Evolutionary conservation across 2,329 filamentous ascomycete species (phyloP).

Genomic region (Tolypocladium endophyticum): DNA sequence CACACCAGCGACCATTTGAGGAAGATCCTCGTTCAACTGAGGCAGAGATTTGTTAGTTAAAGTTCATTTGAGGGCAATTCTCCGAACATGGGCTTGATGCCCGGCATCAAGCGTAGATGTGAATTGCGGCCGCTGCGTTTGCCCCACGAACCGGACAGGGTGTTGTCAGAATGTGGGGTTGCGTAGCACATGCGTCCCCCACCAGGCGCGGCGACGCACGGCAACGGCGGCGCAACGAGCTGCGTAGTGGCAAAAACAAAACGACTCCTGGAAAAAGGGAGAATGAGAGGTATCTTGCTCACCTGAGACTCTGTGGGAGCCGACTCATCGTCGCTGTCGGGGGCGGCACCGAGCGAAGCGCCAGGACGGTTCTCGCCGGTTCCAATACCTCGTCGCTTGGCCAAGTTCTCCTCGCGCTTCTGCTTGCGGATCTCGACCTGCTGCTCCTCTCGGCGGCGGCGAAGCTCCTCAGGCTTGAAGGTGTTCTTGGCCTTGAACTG

Average conservation of each 20-base stretch:
- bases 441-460: slow-evolving; percentile 95
- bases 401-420: slow-evolving; percentile 97
- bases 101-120: neutral
- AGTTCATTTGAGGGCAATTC: neutral
- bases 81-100: neutral
- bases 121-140: neutral
- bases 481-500: slow-evolving; percentile 99
- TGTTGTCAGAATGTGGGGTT: slow-evolving; percentile 21
- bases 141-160: slow-evolving; percentile 3
- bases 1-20: slow-evolving; percentile 94
- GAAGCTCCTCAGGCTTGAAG: slow-evolving; percentile 98
- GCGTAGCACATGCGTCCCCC: slow-evolving; percentile 18
- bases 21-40: slow-evolving; percentile 93
- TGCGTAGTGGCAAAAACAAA: slow-evolving; percentile 1
- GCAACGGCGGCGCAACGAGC: neutral
- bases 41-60: neutral
- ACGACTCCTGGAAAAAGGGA: neutral
- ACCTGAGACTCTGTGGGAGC: slow-evolving; percentile 95
- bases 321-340: slow-evolving; percentile 96
- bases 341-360: slow-evolving; percentile 74
- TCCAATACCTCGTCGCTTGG: slow-evolving; percentile 92
- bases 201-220: slow-evolving; percentile 15
- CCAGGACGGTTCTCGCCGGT: slow-evolving; percentile 70
- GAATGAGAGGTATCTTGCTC: slow-evolving; percentile 16
- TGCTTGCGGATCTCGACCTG: slow-evolving; percentile 98